Evolutionary conservation across 257 asterid species (phyloP).

Genomic region (Ocimum tenuiflorum): DNA sequence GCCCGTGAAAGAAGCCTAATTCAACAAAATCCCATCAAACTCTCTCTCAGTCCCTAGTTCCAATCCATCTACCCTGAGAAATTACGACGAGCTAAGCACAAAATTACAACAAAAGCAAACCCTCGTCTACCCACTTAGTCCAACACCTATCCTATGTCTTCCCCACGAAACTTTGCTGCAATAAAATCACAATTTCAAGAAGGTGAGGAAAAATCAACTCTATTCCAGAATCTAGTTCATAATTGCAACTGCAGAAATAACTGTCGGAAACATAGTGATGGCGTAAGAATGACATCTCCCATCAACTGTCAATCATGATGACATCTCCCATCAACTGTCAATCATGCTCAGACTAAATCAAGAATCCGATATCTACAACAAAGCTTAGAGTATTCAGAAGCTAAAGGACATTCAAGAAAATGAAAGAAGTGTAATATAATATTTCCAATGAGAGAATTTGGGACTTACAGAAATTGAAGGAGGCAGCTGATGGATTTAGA

Average conservation of each 20-base stretch:
- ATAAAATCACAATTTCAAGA: background rate
- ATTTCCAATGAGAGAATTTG: background rate
- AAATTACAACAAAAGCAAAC: background rate
- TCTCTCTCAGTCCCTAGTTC: background rate
- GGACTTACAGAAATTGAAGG: slow-evolving; percentile 20
- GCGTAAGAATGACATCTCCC: no score
- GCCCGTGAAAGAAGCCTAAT: no score
- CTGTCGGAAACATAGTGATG: background rate
- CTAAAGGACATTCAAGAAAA: background rate
- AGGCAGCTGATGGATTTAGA: slow-evolving; percentile 11
- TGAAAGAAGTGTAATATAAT: background rate
- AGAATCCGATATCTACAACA: background rate
- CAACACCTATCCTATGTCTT: background rate
- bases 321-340: background rate
- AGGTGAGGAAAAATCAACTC: background rate
- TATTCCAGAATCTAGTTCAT: background rate
- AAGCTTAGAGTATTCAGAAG: background rate
- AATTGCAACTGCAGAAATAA: background rate
- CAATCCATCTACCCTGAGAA: background rate
- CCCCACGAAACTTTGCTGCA: background rate
- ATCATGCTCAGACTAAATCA: background rate
- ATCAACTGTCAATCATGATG: background rate
- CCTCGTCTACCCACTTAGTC: background rate
- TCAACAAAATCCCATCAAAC: background rate
- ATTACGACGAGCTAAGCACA: background rate